These are phyloP conservation scores for Paulownia fortunei DNA, from an alignment of 257 asterid species.

Conservation along the genomic window DNA sequence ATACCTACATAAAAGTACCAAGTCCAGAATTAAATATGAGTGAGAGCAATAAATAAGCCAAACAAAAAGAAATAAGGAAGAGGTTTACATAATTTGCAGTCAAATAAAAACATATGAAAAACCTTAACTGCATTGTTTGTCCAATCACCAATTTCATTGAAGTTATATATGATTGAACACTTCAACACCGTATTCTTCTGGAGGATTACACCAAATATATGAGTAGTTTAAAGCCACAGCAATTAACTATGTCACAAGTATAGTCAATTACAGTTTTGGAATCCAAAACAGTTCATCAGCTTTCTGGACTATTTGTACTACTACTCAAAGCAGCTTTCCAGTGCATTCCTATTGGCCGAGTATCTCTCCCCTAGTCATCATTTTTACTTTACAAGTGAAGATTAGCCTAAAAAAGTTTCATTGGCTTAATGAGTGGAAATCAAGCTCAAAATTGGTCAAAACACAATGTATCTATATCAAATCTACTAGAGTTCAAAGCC, in stretches of 20 bases:
- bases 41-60: slow-evolving; percentile 1
- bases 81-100: slow-evolving; percentile 6
- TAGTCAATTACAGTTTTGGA: not conserved
- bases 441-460: not conserved
- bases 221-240: not conserved
- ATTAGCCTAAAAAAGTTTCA: not conserved
- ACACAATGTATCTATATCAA: not conserved
- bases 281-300: not conserved
- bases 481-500: not conserved
- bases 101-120: slow-evolving; percentile 1
- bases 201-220: slow-evolving; percentile 3
- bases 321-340: not conserved
- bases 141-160: slow-evolving; percentile 7
- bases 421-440: not conserved
- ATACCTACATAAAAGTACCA: slow-evolving; percentile 53
- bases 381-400: not conserved
- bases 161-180: not conserved
- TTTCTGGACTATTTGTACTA: not conserved
- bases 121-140: not conserved
- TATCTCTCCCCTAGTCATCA: not conserved
- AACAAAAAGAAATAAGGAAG: not conserved
- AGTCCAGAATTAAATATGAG: not conserved
- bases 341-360: not conserved
- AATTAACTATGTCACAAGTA: not conserved
- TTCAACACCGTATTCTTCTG: not conserved